Evolutionary conservation across 1,284 basidiomycete genomes (phyloP).

Genomic region (Hymenochaete sp.): DNA sequence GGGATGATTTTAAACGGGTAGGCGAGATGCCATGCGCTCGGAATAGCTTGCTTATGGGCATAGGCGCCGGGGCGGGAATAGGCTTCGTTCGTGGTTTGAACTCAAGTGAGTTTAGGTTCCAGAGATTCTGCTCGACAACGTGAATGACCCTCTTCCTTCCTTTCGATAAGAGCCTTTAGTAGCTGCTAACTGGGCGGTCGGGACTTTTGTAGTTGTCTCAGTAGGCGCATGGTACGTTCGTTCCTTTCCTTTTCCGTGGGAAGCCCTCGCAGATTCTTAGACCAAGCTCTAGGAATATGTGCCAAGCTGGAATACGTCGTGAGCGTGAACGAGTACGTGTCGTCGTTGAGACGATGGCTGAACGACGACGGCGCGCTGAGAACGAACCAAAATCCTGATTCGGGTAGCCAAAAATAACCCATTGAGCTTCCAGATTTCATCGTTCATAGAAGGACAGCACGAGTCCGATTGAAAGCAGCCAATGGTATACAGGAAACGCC

Average conservation of each 20-base stretch:
- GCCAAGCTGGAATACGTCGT: slow-evolving; percentile 43
- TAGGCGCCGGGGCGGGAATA: slow-evolving; percentile 44
- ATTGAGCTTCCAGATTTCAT: no score
- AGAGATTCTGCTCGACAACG: background rate
- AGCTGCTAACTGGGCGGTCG: slow-evolving; percentile 49
- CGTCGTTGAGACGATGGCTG: slow-evolving; percentile 54
- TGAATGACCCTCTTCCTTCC: background rate
- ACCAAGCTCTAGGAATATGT: slow-evolving; percentile 51
- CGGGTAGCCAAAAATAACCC: no score
- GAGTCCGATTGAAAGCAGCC: no score
- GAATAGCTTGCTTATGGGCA: slow-evolving; percentile 43
- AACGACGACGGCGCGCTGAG: slow-evolving; percentile 26
- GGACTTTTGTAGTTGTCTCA: slow-evolving; percentile 44
- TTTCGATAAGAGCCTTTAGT: slow-evolving; percentile 34
- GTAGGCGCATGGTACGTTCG: slow-evolving; percentile 40
- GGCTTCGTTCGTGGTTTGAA: slow-evolving; percentile 50
- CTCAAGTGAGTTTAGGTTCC: slow-evolving; percentile 33
- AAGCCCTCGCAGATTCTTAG: slow-evolving; percentile 12
- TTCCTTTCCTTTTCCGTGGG: background rate
- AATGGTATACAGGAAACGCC: no score
- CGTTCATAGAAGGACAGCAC: no score
- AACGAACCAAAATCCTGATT: slow-evolving; percentile 9
- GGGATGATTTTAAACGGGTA: slow-evolving; percentile 38
- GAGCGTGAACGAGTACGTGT: slow-evolving; percentile 49
- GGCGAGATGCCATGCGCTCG: slow-evolving; percentile 56